Evolutionary conservation across 176 grass and related monocot genomes (phyloP), one percentile per base, ranked within the genome.

Genomic region (Oryza meridionalis): DNA sequence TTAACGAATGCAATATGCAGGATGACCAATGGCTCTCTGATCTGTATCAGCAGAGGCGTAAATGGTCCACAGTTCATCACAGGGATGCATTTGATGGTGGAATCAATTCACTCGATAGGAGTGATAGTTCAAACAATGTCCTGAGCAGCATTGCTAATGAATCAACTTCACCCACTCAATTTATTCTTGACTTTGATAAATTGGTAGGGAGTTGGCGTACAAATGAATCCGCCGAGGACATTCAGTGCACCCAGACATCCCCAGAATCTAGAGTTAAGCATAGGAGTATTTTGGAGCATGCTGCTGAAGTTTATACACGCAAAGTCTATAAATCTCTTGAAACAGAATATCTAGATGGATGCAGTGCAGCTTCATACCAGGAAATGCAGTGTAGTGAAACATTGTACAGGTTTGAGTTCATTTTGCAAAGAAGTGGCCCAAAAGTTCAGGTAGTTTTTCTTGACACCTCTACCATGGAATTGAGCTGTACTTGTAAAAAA

Each of bases 401-500:
- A 45, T 38, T 91, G 24, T 93, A 80, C 76, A 88, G 88, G 76
- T 95, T 95, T 80, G 88, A 95, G 88, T 95, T 95, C 79, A 84
- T 90, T 84, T 44, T 85, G 77, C 89, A 94, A 89, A 73, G 46
- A 81, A 85, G 69, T 75, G 78, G 73, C 29, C 69, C 83, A 72
- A 93, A 93, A 80, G 88, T 93, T 64, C 91, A 84, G 84, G 53
- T 88, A 84, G 94, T 96, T 81, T 83, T 66, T 42, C 86, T 96
- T 76, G 84, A 96, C 73, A 91, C 83, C 9, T 88, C 81, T 72
- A 87, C 62, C 62, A 78, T 91, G 91, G 86, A 86, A 11, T 80
- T 96, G 86, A 93, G 72, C 75, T 96, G 94, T 85, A 89, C 69
- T 85, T 96, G 94, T 80, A 96, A 91, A 84, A 89, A 91, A 63